Evolutionary conservation across 108 stramenopile genomes (phyloP), one percentile per base, ranked within the genome.

Genomic region (Skeletonema marinoi): DNA sequence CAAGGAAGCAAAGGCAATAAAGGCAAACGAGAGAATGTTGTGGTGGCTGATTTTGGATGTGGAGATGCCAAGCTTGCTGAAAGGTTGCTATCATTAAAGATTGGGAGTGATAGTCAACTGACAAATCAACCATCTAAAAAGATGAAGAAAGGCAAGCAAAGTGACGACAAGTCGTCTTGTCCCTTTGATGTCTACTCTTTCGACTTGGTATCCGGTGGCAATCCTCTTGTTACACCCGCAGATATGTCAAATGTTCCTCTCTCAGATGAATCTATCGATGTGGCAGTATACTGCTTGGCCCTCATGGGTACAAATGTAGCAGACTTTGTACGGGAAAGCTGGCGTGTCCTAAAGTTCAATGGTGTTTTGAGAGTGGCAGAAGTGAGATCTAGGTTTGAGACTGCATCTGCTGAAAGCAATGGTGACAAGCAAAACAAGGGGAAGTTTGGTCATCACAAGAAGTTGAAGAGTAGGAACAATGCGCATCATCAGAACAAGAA

Each of bases 1-100:
- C 50, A 38, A 32, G 60, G 16, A 60, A 69, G 46, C 3, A 30
- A 39, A 59, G 32, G 30, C 19, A 29, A 65, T 39, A 59, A 68
- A 44, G 14, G 33, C 59, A 73, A 66, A 29, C 54, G 65, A 41
- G 69, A 74, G 36, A 66, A 36, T 12, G 30, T 71, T 16, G 85
- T 93, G 39, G 86, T 99, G 21, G 99, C 98, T 11, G 99, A 99
- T 88, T 97, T 99, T 81, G 99, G 99, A 32, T 99, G 99, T 71
- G 99, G 99, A 0, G 98, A 99, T 85, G 99, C 99, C 30, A 86
- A 94, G 33, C 85, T 99, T 21, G 96, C 97, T 2, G 80, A 87
- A 38, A 77, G 84, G 11, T 84, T 98, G 46, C 50, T 87, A 38
- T 67, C 70, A 5, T 32, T 75, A 59, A 59, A 67, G 17, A 32